Conservation (phyloP, 78 protist genomes). For the Bigelowiella natans region DNA sequence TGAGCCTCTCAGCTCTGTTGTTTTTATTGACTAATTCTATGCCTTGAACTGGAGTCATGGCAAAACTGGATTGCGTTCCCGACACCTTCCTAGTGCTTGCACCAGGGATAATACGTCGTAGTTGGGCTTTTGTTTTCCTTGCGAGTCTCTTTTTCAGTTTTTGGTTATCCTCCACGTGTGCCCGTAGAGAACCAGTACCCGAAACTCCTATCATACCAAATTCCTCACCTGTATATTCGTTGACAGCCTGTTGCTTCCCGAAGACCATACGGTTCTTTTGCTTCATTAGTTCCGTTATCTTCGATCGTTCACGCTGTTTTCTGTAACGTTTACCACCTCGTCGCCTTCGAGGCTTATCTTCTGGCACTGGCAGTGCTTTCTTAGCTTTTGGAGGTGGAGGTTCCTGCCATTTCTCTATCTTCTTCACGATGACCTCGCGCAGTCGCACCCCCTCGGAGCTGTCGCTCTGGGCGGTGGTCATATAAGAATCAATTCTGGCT, state of each 20-base stretch:
- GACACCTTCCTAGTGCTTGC: not conserved
- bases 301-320: not conserved
- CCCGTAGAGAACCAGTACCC: not conserved
- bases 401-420: slow-evolving; percentile 17
- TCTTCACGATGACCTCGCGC: not conserved
- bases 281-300: not conserved
- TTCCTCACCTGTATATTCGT: not conserved
- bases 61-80: not conserved
- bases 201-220: slow-evolving; percentile 4
- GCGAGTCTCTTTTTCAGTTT: not conserved
- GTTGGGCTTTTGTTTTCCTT: not conserved
- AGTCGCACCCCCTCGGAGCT: not conserved
- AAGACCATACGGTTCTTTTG: slow-evolving; percentile 9
- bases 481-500: not conserved
- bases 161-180: not conserved
- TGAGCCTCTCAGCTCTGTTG: not conserved
- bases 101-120: not conserved
- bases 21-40: not conserved
- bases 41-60: not conserved
- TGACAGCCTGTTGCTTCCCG: not conserved
- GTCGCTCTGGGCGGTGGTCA: not conserved
- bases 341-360: not conserved
- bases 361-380: not conserved
- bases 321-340: slow-evolving; percentile 9
- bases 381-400: slow-evolving; percentile 9